A percentile compares a stretch with the other conserved stretches of the same genome.
Evolutionary conservation across 148 eudicot genomes (phyloP).

Genomic region (Fallopia convolvulus): DNA sequence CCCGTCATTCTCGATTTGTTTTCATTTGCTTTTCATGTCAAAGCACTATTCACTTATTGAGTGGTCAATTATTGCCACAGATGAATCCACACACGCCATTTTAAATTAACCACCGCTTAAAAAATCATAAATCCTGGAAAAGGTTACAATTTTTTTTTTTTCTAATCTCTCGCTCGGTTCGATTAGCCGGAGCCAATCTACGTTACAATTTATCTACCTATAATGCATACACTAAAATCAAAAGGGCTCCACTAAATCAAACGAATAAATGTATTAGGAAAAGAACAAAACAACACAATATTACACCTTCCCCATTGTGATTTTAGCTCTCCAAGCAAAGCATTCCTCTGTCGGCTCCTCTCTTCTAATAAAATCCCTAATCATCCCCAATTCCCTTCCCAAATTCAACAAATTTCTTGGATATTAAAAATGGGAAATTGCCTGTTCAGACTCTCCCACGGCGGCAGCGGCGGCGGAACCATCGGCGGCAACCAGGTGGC

Average conservation of each 20-base stretch:
- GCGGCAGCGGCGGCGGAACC: not conserved
- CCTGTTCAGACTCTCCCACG: not conserved
- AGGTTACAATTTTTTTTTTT: not conserved
- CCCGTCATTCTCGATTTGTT: not conserved
- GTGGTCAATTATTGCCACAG: not conserved
- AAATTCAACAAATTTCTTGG: not conserved
- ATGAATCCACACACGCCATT: not conserved
- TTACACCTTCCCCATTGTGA: not conserved
- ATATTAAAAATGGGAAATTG: not conserved
- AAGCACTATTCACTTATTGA: not conserved
- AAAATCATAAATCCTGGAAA: not conserved
- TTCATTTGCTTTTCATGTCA: not conserved
- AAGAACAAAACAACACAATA: not conserved
- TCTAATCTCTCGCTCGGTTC: too few relatives aligned
- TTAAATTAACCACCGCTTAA: not conserved
- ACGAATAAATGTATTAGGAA: not conserved
- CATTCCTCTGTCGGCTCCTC: not conserved
- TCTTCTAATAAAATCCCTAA: not conserved
- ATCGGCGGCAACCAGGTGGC: not conserved
- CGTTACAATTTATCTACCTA: not conserved
- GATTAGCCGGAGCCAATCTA: too few relatives aligned
- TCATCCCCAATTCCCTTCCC: not conserved
- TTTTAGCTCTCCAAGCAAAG: not conserved
- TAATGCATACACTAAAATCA: not conserved
- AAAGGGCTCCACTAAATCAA: constrained; percentile 6